Evolutionary conservation across 805 yeast species (phyloP), one percentile per base, ranked within the genome.

Genomic region (Spathaspora arborariae): DNA sequence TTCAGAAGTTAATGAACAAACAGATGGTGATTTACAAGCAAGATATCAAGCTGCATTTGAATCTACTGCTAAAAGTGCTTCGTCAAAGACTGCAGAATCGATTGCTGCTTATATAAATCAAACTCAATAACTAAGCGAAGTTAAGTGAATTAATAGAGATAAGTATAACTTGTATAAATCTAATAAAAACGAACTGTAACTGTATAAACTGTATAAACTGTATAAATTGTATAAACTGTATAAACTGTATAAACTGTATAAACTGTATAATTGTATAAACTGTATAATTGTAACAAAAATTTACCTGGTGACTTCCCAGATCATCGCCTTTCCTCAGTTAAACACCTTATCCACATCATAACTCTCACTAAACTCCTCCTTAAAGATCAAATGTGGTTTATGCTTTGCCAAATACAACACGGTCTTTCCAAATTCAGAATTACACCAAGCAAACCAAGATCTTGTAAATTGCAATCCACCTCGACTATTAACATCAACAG

Each of bases 401-500:
- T 85, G 68, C 48, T 75, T 67, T 2, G 92, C 90, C 50, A 89
- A 66, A 56, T 88, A 84, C 40, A 89, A 62, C n/a, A 89, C 83
- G 0, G 95, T 84, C 63, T 87, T 87, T 18, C 90, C 96, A 67
- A 89, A 88, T 64, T 90, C 96, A 1, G 95, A 82, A 60, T 89
- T 89, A 55, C 95, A 86, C 97, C 97, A 89, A 4, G 96, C 85
- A 69, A 90, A 90, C 97, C 97, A 89, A 2, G 94, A 79, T 49
- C 97, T 70, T 0, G 96, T 86, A 60, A 64, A 90, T n/a, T 63
- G 64, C 8, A 50, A 46, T 1, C 80, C 82, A 1, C 52, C 48
- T 2, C 68, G 68, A 5, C 75, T 66, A 54, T 82, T 74, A 8
- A 88, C 95, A 48, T 85, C 68, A 3, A 89, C 80, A 47, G 85